A percentile compares a stretch with the other conserved stretches of the same genome.
phyloP scores from a whole-genome alignment of 2,329 filamentous ascomycete genomes.

The Penicillium expansum region DNA sequence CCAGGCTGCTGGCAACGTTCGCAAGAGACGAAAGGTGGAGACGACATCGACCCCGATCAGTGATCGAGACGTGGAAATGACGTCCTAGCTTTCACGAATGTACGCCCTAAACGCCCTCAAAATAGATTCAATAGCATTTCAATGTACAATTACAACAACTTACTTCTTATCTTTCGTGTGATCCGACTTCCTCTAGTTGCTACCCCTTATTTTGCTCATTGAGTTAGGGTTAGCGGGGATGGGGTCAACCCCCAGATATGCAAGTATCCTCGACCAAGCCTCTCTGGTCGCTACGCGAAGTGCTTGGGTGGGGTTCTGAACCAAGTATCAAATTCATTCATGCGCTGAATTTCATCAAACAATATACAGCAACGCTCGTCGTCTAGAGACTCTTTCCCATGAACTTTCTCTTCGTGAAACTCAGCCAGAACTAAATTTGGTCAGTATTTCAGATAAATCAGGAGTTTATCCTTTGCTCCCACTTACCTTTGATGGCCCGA shows the following conservation, averaged over 20 bases:
- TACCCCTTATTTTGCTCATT: neutral
- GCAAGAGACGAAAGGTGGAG: constrained; percentile 64
- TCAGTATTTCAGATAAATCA: neutral
- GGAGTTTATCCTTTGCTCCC: neutral
- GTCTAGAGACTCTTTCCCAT: constrained; percentile 86
- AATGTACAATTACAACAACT: constrained; percentile 22
- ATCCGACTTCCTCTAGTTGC: neutral
- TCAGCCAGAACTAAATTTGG: constrained; percentile 84
- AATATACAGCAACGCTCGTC: constrained; percentile 22
- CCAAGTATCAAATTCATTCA: constrained; percentile 19
- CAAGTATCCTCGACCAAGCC: neutral
- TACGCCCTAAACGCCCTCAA: neutral
- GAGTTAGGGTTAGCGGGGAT: neutral
- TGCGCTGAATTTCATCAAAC: constrained; percentile 29
- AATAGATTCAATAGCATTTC: constrained; percentile 1
- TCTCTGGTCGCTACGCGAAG: neutral
- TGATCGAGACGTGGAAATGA: constrained; percentile 33
- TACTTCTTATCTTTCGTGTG: neutral
- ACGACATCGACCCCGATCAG: constrained; percentile 23
- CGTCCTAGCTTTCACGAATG: constrained; percentile 18
- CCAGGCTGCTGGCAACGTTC: constrained; percentile 70
- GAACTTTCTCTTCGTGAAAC: constrained; percentile 98
- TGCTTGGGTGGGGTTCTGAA: neutral
- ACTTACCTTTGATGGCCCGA: constrained; percentile 61
- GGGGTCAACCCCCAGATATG: neutral